Conservation (phyloP, 2,329 filamentous ascomycete species). For the Claviceps sp. region DNA sequence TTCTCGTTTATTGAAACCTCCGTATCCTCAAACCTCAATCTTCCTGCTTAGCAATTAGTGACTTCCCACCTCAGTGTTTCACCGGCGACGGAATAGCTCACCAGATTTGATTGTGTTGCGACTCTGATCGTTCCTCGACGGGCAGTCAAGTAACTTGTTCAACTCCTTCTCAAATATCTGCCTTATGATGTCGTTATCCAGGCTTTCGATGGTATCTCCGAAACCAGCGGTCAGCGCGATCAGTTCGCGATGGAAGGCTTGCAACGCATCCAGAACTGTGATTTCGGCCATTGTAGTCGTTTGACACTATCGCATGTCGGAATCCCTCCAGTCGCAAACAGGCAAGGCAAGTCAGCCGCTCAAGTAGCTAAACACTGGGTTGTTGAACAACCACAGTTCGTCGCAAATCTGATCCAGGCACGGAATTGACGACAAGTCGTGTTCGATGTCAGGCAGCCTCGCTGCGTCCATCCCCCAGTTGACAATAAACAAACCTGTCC, state of each 20-base stretch:
- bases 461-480: slow-evolving; percentile 14
- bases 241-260: slow-evolving; percentile 77
- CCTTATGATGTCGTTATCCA: slow-evolving; percentile 57
- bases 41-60: slow-evolving; percentile 40
- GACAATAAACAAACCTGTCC: slow-evolving; percentile 6
- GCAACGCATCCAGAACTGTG: slow-evolving; percentile 61
- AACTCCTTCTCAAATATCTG: slow-evolving; percentile 60
- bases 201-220: slow-evolving; percentile 44
- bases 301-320: slow-evolving; percentile 33
- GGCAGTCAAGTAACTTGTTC: slow-evolving; percentile 61
- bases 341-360: not conserved
- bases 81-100: slow-evolving; percentile 20
- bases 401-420: slow-evolving; percentile 8
- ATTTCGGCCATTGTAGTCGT: slow-evolving; percentile 52
- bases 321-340: not conserved
- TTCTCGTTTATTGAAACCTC: slow-evolving; percentile 74
- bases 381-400: slow-evolving; percentile 2
- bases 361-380: not conserved
- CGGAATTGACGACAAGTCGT: slow-evolving; percentile 1
- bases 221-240: slow-evolving; percentile 60
- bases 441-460: slow-evolving; percentile 20
- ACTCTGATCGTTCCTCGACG: slow-evolving; percentile 60
- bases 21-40: slow-evolving; percentile 56
- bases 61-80: not conserved
- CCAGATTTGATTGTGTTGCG: slow-evolving; percentile 57